A percentile compares a stretch with the other conserved stretches of the same genome.
These are phyloP conservation scores for Lentinus tigrinus DNA, from an alignment of 768 basidiomycete genomes.

Conservation along the genomic window DNA sequence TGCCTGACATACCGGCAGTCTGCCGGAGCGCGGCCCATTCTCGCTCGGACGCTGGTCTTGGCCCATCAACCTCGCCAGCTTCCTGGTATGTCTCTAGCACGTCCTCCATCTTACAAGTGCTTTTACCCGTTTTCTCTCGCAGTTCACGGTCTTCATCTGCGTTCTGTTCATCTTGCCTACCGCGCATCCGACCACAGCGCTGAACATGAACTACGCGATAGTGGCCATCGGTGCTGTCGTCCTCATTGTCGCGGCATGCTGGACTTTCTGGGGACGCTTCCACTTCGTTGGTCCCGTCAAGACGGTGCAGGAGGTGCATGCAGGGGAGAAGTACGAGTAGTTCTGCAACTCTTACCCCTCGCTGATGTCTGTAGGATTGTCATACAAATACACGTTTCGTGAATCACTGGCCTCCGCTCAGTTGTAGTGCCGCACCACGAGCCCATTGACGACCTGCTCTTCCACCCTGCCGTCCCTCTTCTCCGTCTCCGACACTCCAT, in stretches of 20 bases:
- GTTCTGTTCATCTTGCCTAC: slow-evolving; percentile 56
- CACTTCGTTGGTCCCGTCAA: slow-evolving; percentile 46
- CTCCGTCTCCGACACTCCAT: slow-evolving; percentile 47
- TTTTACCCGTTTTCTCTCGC: not conserved
- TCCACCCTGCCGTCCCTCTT: slow-evolving; percentile 44
- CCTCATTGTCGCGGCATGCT: slow-evolving; percentile 44
- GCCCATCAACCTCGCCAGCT: slow-evolving; percentile 47
- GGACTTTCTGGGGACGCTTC: slow-evolving; percentile 47
- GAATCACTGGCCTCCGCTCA: too few species aligned
- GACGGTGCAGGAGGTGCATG: slow-evolving; percentile 27
- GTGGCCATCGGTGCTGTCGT: slow-evolving; percentile 49
- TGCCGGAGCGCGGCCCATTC: slow-evolving; percentile 49
- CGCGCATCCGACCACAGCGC: slow-evolving; percentile 44
- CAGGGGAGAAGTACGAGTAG: slow-evolving; percentile 3
- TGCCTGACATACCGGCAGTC: slow-evolving; percentile 28
- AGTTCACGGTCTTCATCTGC: slow-evolving; percentile 56
- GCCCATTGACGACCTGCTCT: slow-evolving; percentile 53
- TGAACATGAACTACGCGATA: slow-evolving; percentile 60
- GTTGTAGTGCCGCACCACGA: slow-evolving; percentile 58
- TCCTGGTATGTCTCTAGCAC: slow-evolving; percentile 42
- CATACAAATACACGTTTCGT: not conserved
- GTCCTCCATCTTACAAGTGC: not conserved
- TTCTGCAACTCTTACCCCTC: not conserved
- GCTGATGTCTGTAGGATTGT: not conserved
- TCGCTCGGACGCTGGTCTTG: slow-evolving; percentile 52